These are phyloP conservation scores for Spizellomyces punctatus DNA, from an alignment of 192 early-diverging fungal genomes.

Conservation along the genomic window DNA sequence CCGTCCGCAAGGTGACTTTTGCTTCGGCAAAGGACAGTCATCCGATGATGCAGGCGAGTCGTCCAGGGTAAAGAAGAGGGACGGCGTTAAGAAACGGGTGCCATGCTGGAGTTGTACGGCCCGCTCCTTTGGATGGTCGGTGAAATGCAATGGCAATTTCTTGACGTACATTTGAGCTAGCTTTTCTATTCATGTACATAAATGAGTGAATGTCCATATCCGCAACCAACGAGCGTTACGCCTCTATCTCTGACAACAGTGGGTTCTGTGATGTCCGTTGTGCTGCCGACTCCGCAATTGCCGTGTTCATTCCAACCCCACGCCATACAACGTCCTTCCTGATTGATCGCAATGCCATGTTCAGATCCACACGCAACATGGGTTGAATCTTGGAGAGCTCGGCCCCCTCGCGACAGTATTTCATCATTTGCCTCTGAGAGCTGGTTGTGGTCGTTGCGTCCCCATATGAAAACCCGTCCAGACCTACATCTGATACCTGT, in stretches of 20 bases:
- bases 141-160: slow-evolving; percentile 3
- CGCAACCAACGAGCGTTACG: slow-evolving; percentile 31
- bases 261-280: slow-evolving; percentile 11
- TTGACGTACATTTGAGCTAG: background rate
- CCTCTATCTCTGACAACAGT: background rate
- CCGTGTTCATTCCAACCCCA: slow-evolving; percentile 99
- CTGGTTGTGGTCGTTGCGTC: slow-evolving; percentile 50
- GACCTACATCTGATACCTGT: slow-evolving; percentile 37
- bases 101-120: slow-evolving; percentile 1
- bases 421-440: background rate
- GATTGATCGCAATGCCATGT: slow-evolving; percentile 61
- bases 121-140: slow-evolving; percentile 7
- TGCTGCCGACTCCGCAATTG: slow-evolving; percentile 68
- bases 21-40: slow-evolving; percentile 6
- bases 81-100: background rate
- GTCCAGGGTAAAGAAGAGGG: background rate
- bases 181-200: background rate
- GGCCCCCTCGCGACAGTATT: background rate
- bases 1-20: slow-evolving; percentile 7
- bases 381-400: slow-evolving; percentile 6
- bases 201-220: slow-evolving; percentile 40
- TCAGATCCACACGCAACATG: slow-evolving; percentile 73
- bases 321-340: slow-evolving; percentile 47
- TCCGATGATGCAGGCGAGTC: slow-evolving; percentile 3
- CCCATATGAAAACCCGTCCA: slow-evolving; percentile 62